Conservation (phyloP, 2,329 filamentous ascomycete genomes). For the Niveomyces coronatus region DNA sequence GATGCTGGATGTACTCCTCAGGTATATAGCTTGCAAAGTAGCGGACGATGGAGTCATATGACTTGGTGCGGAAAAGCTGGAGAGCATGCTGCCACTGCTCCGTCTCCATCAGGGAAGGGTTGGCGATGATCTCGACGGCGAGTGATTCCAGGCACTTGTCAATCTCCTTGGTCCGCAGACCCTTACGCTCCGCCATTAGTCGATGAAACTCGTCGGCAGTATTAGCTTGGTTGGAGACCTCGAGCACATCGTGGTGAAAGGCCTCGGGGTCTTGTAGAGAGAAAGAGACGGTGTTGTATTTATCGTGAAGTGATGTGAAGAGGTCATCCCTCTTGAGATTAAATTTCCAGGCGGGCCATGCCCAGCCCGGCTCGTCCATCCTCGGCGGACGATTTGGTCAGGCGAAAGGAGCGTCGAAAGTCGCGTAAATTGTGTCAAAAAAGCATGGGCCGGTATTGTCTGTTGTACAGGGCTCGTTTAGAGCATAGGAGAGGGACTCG, state of each 20-base stretch:
- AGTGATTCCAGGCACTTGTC: conserved; percentile 46
- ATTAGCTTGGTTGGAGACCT: conserved; percentile 42
- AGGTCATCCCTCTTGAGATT: conserved; percentile 50
- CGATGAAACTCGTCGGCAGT: conserved; percentile 44
- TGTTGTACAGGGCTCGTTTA: conserved; percentile 12
- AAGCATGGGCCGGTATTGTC: conserved; percentile 4
- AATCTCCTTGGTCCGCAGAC: conserved; percentile 43
- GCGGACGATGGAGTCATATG: conserved; percentile 49
- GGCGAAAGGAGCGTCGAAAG: no score
- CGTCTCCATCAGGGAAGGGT: conserved; percentile 47
- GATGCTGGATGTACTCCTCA: conserved; percentile 29
- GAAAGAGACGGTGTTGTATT: conserved; percentile 48
- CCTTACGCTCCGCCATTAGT: conserved; percentile 42
- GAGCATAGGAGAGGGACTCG: conserved; percentile 11
- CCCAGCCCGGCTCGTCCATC: conserved; percentile 45
- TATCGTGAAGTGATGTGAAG: conserved; percentile 46
- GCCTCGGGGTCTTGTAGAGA: conserved; percentile 49
- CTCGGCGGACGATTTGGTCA: conserved; percentile 13
- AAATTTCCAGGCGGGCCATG: conserved; percentile 54
- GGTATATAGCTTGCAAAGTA: conserved; percentile 51
- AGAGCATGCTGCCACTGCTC: conserved; percentile 49
- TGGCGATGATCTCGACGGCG: conserved; percentile 50
- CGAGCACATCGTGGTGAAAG: conserved; percentile 51
- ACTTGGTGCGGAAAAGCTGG: conserved; percentile 48
- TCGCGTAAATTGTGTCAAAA: conserved; percentile 9